These are phyloP conservation scores for Plectranthus barbatus DNA, from an alignment of 257 asterid species.

Conservation along the genomic window DNA sequence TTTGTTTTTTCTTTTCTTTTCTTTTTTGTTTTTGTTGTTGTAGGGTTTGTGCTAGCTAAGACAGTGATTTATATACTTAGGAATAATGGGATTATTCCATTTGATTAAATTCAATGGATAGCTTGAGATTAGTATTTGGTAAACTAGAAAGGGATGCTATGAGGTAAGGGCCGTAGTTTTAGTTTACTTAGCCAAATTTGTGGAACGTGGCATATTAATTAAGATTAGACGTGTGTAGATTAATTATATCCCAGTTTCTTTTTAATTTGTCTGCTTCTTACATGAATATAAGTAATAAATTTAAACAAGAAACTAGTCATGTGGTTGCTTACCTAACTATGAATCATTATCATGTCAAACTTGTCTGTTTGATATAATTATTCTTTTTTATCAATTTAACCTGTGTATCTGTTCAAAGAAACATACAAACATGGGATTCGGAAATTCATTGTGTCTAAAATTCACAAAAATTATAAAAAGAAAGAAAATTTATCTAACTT, in stretches of 20 bases:
- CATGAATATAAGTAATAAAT: neutral
- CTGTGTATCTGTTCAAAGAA: too few species aligned
- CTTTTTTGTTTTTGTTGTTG: too few species aligned
- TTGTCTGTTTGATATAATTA: neutral
- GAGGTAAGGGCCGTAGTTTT: slow-evolving; percentile 38
- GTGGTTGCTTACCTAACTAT: slow-evolving; percentile 27
- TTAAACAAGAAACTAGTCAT: neutral
- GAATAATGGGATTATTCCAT: neutral
- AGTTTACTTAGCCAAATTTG: slow-evolving; percentile 12
- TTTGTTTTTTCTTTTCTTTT: neutral
- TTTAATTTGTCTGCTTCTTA: neutral
- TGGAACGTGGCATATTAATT: slow-evolving; percentile 18
- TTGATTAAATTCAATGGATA: neutral
- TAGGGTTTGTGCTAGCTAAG: neutral
- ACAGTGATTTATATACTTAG: slow-evolving; percentile 13
- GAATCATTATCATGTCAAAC: neutral
- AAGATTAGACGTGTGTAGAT: neutral
- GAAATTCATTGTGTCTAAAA: too few species aligned
- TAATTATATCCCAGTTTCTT: neutral
- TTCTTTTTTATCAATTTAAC: neutral
- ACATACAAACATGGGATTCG: too few species aligned
- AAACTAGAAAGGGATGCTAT: slow-evolving; percentile 30
- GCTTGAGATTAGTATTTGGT: slow-evolving; percentile 18
- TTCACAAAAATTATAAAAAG: too few species aligned
- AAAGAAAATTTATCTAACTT: too few species aligned